Percentiles rank a stretch among this genome's conserved stretches.
Evolutionary conservation across 768 basidiomycete genomes (phyloP).

Genomic region (Cystofilobasidium bisporidii): DNA sequence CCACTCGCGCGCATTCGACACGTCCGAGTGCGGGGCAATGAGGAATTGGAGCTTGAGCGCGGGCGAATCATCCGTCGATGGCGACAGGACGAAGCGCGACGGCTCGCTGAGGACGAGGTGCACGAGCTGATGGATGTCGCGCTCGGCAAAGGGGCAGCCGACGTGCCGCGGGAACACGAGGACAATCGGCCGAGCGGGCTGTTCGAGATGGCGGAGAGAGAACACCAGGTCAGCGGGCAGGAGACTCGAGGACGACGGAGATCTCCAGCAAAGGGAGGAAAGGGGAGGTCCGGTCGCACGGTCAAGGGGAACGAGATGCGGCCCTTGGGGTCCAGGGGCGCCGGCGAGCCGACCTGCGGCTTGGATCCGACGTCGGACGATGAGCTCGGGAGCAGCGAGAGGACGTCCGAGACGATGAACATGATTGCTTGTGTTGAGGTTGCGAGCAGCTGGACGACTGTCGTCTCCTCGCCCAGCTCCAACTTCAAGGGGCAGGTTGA

Average conservation of each 20-base stretch:
- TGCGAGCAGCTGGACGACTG: too few relatives aligned
- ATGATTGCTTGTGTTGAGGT: neutral
- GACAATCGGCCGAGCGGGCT: slow-evolving; percentile 21
- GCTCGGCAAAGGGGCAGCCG: slow-evolving; percentile 26
- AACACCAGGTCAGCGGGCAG: neutral
- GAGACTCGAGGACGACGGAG: neutral
- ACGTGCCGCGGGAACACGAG: slow-evolving; percentile 20
- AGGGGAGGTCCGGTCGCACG: neutral
- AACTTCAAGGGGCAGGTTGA: too few relatives aligned
- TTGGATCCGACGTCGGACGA: neutral
- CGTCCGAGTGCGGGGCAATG: slow-evolving; percentile 22
- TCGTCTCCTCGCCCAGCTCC: too few relatives aligned
- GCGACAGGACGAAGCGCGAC: slow-evolving; percentile 5
- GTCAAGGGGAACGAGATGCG: slow-evolving; percentile 17
- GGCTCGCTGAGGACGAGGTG: slow-evolving; percentile 24
- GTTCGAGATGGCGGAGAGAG: neutral
- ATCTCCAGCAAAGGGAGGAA: too few relatives aligned
- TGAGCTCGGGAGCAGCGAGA: slow-evolving; percentile 23
- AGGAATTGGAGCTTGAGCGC: slow-evolving; percentile 17
- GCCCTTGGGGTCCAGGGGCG: slow-evolving; percentile 22
- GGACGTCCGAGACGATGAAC: slow-evolving; percentile 20
- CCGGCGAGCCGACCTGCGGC: slow-evolving; percentile 11
- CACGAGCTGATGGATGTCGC: slow-evolving; percentile 19
- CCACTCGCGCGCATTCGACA: slow-evolving; percentile 19
- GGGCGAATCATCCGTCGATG: neutral